Percentiles rank a stretch among this genome's conserved stretches.
Conservation (phyloP, 805 yeast species). For the Sugiyamaella qingdaonensis region DNA sequence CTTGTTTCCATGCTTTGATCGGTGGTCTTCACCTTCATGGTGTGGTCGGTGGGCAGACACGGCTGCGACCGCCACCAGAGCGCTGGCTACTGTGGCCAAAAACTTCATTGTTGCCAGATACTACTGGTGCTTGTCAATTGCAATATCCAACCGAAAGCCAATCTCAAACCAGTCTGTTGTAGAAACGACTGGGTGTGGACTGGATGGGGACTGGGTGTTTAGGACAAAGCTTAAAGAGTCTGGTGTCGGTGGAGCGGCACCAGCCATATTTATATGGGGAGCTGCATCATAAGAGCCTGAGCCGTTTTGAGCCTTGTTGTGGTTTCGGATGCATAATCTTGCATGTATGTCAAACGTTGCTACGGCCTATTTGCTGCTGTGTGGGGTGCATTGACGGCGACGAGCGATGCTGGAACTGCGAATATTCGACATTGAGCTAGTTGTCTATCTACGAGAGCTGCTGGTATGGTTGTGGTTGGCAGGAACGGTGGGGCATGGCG, state of each 20-base stretch:
- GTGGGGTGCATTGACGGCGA: too few species aligned
- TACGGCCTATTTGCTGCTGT: too few species aligned
- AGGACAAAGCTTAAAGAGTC: too few species aligned
- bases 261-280: conserved; percentile 5
- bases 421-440: too few species aligned
- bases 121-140: too few species aligned
- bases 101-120: neutral
- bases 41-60: neutral
- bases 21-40: neutral
- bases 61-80: conserved; percentile 1
- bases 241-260: neutral
- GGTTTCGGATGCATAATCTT: neutral
- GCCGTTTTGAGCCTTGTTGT: conserved; percentile 1
- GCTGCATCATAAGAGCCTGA: neutral
- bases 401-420: too few species aligned
- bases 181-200: neutral
- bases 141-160: too few species aligned
- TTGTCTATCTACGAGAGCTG: too few species aligned
- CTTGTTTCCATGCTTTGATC: neutral
- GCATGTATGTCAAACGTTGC: neutral
- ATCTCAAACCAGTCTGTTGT: too few species aligned
- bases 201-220: too few species aligned
- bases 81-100: conserved; percentile 4
- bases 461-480: too few species aligned
- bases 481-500: too few species aligned